Evolutionary conservation across 139 green algal species (phyloP).

Genomic region (Chlamydomonas sphaeroides): DNA sequence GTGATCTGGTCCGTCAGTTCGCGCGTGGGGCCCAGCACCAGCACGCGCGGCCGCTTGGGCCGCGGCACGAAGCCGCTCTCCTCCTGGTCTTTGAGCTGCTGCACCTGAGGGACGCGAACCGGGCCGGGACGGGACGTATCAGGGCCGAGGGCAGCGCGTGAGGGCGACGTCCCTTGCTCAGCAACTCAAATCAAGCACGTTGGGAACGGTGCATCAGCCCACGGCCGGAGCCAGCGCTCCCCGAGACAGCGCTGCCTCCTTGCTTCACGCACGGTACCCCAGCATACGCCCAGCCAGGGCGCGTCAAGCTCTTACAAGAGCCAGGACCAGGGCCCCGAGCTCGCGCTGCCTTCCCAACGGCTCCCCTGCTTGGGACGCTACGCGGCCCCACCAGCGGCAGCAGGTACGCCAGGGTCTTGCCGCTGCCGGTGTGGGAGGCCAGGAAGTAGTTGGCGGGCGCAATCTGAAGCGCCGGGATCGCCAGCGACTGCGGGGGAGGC

Average conservation of each 20-base stretch:
- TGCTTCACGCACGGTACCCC: no score
- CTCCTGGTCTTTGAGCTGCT: slow-evolving; percentile 79
- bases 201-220: no score
- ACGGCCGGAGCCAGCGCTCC: no score
- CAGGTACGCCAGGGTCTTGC: slow-evolving; percentile 97
- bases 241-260: no score
- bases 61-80: slow-evolving; percentile 53
- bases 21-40: slow-evolving; percentile 89
- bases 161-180: neutral
- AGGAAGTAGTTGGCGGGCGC: slow-evolving; percentile 75
- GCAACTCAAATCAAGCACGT: no score
- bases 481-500: slow-evolving; percentile 58
- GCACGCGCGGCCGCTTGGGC: slow-evolving; percentile 76
- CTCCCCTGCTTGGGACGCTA: no score
- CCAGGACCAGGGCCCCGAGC: no score
- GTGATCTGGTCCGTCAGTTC: slow-evolving; percentile 93
- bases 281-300: no score
- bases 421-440: slow-evolving; percentile 93
- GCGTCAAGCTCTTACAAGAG: no score
- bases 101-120: slow-evolving; percentile 57
- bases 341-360: no score
- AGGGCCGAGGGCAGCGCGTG: no score
- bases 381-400: slow-evolving; percentile 82
- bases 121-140: neutral
- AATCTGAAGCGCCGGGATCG: slow-evolving; percentile 69